Conservation (phyloP, 2,329 filamentous ascomycete genomes). For the Fusarium austroafricanum region DNA sequence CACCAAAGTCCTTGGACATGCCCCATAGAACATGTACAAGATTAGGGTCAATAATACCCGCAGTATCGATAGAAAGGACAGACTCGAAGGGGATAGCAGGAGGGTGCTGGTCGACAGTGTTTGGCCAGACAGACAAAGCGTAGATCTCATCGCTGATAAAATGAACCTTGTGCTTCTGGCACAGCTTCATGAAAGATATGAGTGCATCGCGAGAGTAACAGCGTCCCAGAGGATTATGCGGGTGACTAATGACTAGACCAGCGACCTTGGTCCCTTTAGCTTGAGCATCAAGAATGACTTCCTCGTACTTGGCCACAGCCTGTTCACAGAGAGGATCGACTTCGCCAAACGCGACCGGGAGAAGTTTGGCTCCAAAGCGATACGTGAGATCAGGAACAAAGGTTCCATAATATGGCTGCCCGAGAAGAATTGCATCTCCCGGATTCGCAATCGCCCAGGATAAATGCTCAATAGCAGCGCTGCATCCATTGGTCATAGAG, state of each 20-base stretch:
- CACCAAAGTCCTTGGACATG: conserved; percentile 65
- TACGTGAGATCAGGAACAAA: conserved; percentile 60
- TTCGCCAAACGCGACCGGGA: conserved; percentile 57
- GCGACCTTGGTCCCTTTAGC: conserved; percentile 55
- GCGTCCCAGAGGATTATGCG: conserved; percentile 64
- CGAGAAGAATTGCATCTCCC: conserved; percentile 56
- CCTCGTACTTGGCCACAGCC: conserved; percentile 59
- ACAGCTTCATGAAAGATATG: conserved; percentile 58
- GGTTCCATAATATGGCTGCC: conserved; percentile 60
- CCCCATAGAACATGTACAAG: conserved; percentile 64
- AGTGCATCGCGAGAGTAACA: conserved; percentile 58
- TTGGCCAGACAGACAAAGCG: conserved; percentile 63
- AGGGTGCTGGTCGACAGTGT: conserved; percentile 46
- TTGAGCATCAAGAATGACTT: conserved; percentile 54
- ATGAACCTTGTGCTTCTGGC: conserved; percentile 61
- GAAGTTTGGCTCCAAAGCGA: conserved; percentile 56
- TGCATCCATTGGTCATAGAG: conserved; percentile 55
- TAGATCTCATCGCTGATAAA: conserved; percentile 64
- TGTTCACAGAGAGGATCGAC: conserved; percentile 57
- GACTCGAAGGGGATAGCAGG: conserved; percentile 57
- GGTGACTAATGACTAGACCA: conserved; percentile 63
- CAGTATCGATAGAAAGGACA: conserved; percentile 56
- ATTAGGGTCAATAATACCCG: conserved; percentile 58
- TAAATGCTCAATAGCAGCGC: conserved; percentile 55
- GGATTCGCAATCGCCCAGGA: conserved; percentile 55